Conservation (phyloP, 495 filamentous ascomycete genomes). For the Podospora fimiseda region DNA sequence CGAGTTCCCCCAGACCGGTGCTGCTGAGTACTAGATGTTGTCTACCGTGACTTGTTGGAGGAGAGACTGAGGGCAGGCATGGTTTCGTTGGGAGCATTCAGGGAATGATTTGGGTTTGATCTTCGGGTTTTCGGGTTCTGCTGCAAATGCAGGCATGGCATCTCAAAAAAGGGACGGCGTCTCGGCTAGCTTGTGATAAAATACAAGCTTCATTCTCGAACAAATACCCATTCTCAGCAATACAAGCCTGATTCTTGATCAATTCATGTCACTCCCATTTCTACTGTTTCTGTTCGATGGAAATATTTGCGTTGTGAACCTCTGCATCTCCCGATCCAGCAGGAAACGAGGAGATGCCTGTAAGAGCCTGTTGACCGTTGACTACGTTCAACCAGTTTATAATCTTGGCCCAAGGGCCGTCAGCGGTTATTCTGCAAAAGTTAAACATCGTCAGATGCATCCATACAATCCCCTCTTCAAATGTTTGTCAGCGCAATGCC, state of each 20-base stretch:
- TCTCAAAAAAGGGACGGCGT: constrained; percentile 32
- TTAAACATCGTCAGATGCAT: too few relatives aligned
- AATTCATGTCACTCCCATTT: not conserved
- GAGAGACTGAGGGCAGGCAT: constrained; percentile 13
- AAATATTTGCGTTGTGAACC: too few relatives aligned
- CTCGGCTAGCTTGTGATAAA: constrained; percentile 32
- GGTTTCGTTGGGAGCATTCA: constrained; percentile 18
- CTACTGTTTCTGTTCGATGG: not conserved
- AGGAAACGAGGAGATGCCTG: too few relatives aligned
- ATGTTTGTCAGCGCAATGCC: too few relatives aligned
- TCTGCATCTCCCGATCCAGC: too few relatives aligned
- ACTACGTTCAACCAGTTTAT: too few relatives aligned
- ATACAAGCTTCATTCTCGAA: constrained; percentile 25
- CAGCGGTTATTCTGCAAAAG: too few relatives aligned
- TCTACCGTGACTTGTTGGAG: not conserved
- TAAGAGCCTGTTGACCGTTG: too few relatives aligned
- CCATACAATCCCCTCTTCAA: too few relatives aligned
- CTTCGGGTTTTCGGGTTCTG: constrained; percentile 26
- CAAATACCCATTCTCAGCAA: constrained; percentile 11
- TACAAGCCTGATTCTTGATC: constrained; percentile 13
- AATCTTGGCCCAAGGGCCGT: too few relatives aligned
- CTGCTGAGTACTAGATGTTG: constrained; percentile 63
- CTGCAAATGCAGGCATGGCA: constrained; percentile 25
- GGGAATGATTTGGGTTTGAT: constrained; percentile 27
- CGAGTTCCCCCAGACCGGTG: constrained; percentile 86